Evolutionary conservation across 2,329 filamentous ascomycete species (phyloP), one percentile per base, ranked within the genome.

Genomic region (Raffaelea arxii): DNA sequence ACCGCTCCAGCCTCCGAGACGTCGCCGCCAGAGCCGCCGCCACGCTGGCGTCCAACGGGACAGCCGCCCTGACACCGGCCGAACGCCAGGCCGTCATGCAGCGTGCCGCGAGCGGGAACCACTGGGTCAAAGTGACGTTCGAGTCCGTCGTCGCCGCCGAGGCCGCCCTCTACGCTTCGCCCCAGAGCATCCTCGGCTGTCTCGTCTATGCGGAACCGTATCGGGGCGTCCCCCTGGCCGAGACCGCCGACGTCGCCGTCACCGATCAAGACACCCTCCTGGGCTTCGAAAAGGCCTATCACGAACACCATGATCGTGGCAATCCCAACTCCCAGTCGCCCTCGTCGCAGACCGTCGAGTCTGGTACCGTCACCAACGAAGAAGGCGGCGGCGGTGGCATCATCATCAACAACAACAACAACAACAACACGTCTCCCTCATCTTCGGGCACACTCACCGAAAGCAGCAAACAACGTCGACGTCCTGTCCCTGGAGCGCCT

Each of bases 111-210:
- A 86, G 88, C 43, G 91, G 91, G 38, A 77, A 85, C 55, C 86
- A 95, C 69, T 97, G 91, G 91, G 88, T 96, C 56, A 89, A 89
- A 62, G 72, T 90, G 46, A 90, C 85, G 1, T 90, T 88, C 57
- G 85, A 88, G 64, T 86, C 80, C 37, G 72, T 75, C 42, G 76
- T 84, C 54, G 81, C 84, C 2, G 85, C 83, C 19, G 82, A 86
- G 49, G 71, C 78, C 11, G 85, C 85, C 21, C 66, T 82, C 37
- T 83, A 76, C 58, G 75, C 77, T 46, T 87, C 83, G 44, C 85
- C 85, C 0, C 82, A 88, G 63, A 74, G 74, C 49, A 78, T 90
- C 50, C 70, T 86, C 46, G 84, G 84, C 11, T 73, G 84, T 58
- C 62, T 84, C 12, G 79, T 90, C 23, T 80, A 78, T 56, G 86